phyloP scores from a whole-genome alignment of 495 filamentous ascomycete genomes.

The Barbatosphaeria neglecta region DNA sequence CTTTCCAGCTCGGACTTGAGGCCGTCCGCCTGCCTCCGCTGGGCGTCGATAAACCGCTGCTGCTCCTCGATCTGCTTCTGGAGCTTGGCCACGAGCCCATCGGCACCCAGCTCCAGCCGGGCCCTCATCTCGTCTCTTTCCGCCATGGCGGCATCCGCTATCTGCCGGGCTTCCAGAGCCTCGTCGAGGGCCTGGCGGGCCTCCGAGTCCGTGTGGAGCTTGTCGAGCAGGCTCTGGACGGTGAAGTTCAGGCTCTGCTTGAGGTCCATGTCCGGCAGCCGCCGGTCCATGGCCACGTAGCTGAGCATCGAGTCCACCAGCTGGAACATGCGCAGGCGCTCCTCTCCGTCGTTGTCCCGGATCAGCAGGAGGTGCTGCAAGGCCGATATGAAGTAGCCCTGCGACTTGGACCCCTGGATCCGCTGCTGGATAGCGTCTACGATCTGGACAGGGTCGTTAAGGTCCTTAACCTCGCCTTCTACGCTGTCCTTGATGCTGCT shows the following conservation, averaged over 20 bases:
- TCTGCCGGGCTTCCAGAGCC: constrained; percentile 73
- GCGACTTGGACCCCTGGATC: constrained; percentile 68
- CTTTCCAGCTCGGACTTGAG: constrained; percentile 83
- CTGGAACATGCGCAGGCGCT: constrained; percentile 92
- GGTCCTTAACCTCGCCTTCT: constrained; percentile 85
- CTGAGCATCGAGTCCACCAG: constrained; percentile 95
- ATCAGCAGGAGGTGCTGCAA: constrained; percentile 93
- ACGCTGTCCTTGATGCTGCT: constrained; percentile 81
- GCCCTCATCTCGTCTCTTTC: constrained; percentile 93
- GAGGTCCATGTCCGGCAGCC: constrained; percentile 91
- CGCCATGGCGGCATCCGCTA: constrained; percentile 89
- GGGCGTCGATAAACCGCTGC: constrained; percentile 75
- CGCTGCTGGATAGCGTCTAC: constrained; percentile 87
- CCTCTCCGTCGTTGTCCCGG: constrained; percentile 84
- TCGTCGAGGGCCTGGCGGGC: constrained; percentile 86
- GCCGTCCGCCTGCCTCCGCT: constrained; percentile 71
- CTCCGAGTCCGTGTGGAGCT: constrained; percentile 91
- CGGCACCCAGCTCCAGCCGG: constrained; percentile 86
- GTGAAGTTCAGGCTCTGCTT: constrained; percentile 96
- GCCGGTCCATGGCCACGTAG: constrained; percentile 97
- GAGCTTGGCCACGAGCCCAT: constrained; percentile 84
- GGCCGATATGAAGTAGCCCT: constrained; percentile 92
- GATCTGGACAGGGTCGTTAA: constrained; percentile 87
- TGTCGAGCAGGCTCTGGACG: constrained; percentile 87
- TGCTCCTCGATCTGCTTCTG: constrained; percentile 92